These are phyloP conservation scores for Talaromyces wortmannii DNA, from an alignment of 495 filamentous ascomycete genomes.

Conservation along the genomic window DNA sequence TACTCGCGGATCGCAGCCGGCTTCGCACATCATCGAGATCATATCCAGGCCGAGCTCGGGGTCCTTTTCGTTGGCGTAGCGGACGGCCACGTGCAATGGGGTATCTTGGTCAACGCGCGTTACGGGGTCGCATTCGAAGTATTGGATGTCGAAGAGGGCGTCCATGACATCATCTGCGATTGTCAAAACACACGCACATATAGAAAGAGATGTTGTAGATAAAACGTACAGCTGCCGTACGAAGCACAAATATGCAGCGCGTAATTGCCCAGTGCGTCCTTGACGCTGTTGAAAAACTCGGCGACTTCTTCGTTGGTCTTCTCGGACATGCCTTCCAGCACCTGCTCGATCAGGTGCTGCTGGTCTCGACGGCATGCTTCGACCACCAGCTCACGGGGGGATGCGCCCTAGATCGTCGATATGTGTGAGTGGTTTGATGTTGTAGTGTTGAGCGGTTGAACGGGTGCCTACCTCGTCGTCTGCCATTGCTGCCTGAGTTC, in stretches of 20 bases:
- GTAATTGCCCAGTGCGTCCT: conserved; percentile 77
- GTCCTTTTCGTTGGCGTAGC: conserved; percentile 70
- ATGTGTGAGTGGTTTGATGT: conserved; percentile 6
- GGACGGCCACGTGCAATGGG: conserved; percentile 81
- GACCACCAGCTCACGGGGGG: conserved; percentile 75
- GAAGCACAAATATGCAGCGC: conserved; percentile 83
- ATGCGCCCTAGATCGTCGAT: conserved; percentile 63
- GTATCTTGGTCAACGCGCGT: conserved; percentile 80
- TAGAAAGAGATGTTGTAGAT: background rate
- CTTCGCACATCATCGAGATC: conserved; percentile 88
- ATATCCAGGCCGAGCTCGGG: conserved; percentile 58
- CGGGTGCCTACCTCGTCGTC: conserved; percentile 28
- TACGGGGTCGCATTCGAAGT: conserved; percentile 87
- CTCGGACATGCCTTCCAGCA: conserved; percentile 33
- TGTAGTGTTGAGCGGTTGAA: background rate
- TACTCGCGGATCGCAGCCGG: conserved; percentile 68
- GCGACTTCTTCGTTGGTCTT: conserved; percentile 52
- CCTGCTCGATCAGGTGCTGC: conserved; percentile 65
- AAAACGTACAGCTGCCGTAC: conserved; percentile 72
- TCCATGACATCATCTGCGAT: conserved; percentile 80
- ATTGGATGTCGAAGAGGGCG: conserved; percentile 84
- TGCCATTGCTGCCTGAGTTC: conserved; percentile 23
- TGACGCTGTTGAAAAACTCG: conserved; percentile 72
- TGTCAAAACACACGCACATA: background rate
- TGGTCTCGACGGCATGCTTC: conserved; percentile 94